Evolutionary conservation across 1,284 basidiomycete species (phyloP).

Genomic region (Athelia sp.): DNA sequence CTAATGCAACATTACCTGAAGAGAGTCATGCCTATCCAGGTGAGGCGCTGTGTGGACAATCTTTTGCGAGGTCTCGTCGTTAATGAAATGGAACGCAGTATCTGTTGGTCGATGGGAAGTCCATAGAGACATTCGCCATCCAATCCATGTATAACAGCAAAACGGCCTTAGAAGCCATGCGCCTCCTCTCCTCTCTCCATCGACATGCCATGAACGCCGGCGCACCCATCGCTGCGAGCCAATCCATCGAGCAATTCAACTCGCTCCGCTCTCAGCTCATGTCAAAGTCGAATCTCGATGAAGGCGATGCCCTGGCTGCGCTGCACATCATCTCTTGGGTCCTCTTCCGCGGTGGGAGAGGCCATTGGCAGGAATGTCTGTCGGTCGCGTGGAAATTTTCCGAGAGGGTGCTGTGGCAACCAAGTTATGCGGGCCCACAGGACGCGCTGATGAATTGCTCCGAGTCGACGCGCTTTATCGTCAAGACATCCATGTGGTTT

Average conservation of each 20-base stretch:
- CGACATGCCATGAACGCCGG: conserved; percentile 15
- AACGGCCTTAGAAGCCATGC: conserved; percentile 49
- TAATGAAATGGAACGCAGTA: conserved; percentile 43
- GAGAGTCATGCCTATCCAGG: background rate
- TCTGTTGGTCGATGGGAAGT: conserved; percentile 48
- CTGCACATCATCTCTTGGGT: conserved; percentile 68
- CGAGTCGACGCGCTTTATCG: conserved; percentile 56
- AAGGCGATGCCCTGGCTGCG: conserved; percentile 70
- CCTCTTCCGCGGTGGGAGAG: conserved; percentile 69
- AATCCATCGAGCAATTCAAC: background rate
- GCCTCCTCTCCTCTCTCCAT: conserved; percentile 52
- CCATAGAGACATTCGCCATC: conserved; percentile 46
- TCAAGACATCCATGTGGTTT: conserved; percentile 82
- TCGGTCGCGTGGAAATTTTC: conserved; percentile 52
- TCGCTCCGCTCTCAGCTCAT: background rate
- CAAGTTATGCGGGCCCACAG: conserved; percentile 29
- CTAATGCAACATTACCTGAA: conserved; percentile 40
- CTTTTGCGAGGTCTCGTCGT: conserved; percentile 14
- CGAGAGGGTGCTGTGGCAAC: conserved; percentile 35
- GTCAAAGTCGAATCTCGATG: conserved; percentile 9
- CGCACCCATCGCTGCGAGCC: background rate
- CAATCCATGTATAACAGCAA: conserved; percentile 29
- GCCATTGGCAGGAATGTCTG: conserved; percentile 65
- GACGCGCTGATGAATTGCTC: conserved; percentile 42
- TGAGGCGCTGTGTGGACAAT: background rate